A percentile compares a stretch with the other conserved stretches of the same genome.
Conservation (phyloP, 768 basidiomycete genomes). For the Mycena alexandri region DNA sequence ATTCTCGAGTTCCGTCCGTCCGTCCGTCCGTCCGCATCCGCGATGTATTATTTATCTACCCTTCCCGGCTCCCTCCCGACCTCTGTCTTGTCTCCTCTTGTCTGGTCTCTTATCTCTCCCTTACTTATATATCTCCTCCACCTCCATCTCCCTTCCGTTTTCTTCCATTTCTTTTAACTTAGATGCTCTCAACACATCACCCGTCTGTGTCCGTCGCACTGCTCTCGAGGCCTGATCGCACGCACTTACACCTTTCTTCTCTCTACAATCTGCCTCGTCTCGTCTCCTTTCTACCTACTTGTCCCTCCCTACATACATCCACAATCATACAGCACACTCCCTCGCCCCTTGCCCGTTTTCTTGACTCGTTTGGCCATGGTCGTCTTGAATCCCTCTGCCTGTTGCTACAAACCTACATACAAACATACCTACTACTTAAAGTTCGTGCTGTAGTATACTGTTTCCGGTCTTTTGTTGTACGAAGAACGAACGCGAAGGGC, state of each 20-base stretch:
- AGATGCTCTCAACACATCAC: conserved; percentile 38
- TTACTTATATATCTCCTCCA: conserved; percentile 18
- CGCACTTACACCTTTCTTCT: conserved; percentile 14
- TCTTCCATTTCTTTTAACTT: conserved; percentile 13
- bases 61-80: conserved; percentile 1
- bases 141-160: not conserved
- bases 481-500: conserved; percentile 39
- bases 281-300: not conserved
- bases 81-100: conserved; percentile 21
- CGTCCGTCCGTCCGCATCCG: conserved; percentile 20
- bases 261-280: not conserved
- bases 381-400: conserved; percentile 8
- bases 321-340: conserved; percentile 17
- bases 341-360: not conserved
- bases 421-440: not conserved
- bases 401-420: too few species aligned
- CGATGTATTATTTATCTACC: conserved; percentile 31
- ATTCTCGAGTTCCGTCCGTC: conserved; percentile 24
- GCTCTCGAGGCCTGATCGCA: conserved; percentile 12
- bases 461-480: conserved; percentile 24
- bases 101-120: conserved; percentile 22
- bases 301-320: conserved; percentile 11
- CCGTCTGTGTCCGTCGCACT: conserved; percentile 22
- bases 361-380: conserved; percentile 16
- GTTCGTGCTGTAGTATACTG: conserved; percentile 24